Base-by-base conservation (phyloP, 164 flowering plant genomes). In the Tinospora cordifolia region DNA sequence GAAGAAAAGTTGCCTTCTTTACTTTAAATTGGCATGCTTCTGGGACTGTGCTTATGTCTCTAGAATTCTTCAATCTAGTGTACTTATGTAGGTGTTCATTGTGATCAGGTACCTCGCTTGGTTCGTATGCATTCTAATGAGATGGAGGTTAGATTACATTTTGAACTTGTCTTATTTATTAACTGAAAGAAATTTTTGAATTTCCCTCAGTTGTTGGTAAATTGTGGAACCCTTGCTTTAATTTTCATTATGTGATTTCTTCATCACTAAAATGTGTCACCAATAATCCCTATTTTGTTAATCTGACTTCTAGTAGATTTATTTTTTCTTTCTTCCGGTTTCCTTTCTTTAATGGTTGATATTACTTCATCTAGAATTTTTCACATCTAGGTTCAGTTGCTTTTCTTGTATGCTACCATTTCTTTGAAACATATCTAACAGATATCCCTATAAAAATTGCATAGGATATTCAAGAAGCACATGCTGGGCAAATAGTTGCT, bases 401-500 rank as follows among this genome's bases (percentile, higher is more conserved):
- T 51, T 51, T 51, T 51, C 59, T 51, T 51, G 21, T 51, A 51
- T 51, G 59, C 59, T 51, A 8, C 22, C 2, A 19, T 51, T n/a
- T 51, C 8, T 51, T 51, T 8, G 13, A 41, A 41, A 41, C 46
- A 41, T 51, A 51, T 51, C 8, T 51, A 15, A 17, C 21, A 15
- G 8, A 15, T 51, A 51, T 51, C 21, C 19, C 2, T 51, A 17
- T 51, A 51, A 51, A 51, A 51, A 51, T 51, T 0, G 8, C 21
- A 51, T 78, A 92, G 99, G 99, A 95, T 75, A 95, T 95, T 75
- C 99, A 87, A 85, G 96, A 90, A 82, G 98, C 97, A 44, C 98
- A 95, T 84, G 99, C 98, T 77, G 99, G 99, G 76, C 97, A 95
- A 83, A 95, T 95, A 69, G 99, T 95, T 79, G 98, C 99, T 73